Evolutionary conservation across 768 basidiomycete genomes (phyloP), one percentile per base, ranked within the genome.

Genomic region (Boletus subcaerulescens): DNA sequence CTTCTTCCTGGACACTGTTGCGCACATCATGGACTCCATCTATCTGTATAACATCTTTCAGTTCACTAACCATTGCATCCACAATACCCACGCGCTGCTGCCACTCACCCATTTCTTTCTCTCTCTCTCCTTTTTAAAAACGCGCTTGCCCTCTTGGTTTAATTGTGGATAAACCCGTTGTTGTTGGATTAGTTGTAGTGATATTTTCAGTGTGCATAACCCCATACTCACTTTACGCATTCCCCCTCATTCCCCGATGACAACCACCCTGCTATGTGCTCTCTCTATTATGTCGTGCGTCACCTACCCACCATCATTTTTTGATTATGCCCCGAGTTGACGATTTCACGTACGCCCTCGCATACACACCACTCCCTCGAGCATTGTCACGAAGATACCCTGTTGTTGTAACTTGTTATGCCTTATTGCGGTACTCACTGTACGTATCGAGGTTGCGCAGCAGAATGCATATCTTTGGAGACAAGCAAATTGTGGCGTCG

Each of bases 151-250:
- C 50, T 59, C 66, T 71, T 67, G 69, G 66, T 62, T 69, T 58
- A 56, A 62, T 17, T 72, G 69, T 71, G 69, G 69, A 71, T 71
- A 71, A 64, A 17, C 44, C 59, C 62, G 60, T 72, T 72, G 60
- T 72, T 72, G 71, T 72, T 71, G 63, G 55, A 72, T 71, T 72
- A 71, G 63, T 48, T 71, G 65, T 71, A 65, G 65, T 72, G 59
- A 65, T 71, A 65, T 55, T 36, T 63, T 61, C 53, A 48, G 47
- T 70, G 70, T 71, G 51, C 56, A 69, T 69, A 68, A 36, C 49
- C 45, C 42, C 61, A 64, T 45, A 66, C 70, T 61, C 63, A 61
- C 58, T 24, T 70, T 47, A 56, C 60, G 64, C 56, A 56, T 46
- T 48, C 42, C 33, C 22, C 60, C 22, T 36, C 59, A 35, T 29